Evolutionary conservation across 768 basidiomycete genomes (phyloP), one percentile per base, ranked within the genome.

Genomic region (Russula compacta): DNA sequence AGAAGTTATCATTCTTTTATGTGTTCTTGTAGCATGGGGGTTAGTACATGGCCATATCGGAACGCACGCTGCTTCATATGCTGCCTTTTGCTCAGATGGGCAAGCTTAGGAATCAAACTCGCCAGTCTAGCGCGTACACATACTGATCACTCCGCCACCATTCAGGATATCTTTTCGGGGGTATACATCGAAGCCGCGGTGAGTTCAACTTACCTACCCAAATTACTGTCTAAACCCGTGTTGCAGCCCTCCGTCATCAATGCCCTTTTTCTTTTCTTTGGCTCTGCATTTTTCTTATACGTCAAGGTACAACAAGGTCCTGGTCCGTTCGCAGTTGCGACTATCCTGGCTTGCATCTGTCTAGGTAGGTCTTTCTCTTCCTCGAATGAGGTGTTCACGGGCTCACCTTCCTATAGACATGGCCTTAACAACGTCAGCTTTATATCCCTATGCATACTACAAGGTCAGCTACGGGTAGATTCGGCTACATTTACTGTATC

Each of bases 401-500:
- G 17, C 67, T 56, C 64, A 35, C 52, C 8, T 29, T 9, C 38
- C 48, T 58, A 38, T 6, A 85, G 87, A 87, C 66, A 83, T 86
- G 17, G 71, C 73, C 15, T 66, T 87, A 17, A 83, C 81, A 0
- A 83, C 81, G 0, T 80, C 82, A 0, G 78, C 71, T 12, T 71
- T 90, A 8, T 84, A 80, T 66, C 88, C 88, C 0, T 89, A 76
- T 64, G 82, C 87, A 1, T 80, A 79, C 67, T 90, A 89, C 69
- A 64, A 54, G 57, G 78, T 78, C 55, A 62, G 77, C 67, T 10
- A 29, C 14, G 14, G 15, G 9, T 51, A 56, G 10, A 48, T 6
- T 40, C 9, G 39, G 6, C 24, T 4, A 44, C 32, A 39, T 29
- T 43, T 17, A 32, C 14, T 3, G 42, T 39, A 48, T 64, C 49